Base-by-base conservation (phyloP, 441 rosid genomes). In the Aquilaria agallochum region DNA sequence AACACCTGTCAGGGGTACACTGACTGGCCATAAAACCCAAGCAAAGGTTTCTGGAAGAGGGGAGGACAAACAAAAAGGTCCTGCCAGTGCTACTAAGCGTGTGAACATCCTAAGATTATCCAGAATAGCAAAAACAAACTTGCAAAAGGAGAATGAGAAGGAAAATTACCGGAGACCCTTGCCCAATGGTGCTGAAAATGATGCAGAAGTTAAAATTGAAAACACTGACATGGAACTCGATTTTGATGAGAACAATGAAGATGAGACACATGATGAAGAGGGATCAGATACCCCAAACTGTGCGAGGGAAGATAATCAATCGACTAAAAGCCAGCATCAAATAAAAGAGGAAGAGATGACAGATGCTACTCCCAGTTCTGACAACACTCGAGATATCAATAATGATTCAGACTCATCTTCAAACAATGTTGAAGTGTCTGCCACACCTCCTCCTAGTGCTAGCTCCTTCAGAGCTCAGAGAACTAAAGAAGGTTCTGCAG, bases 141-240 rank as follows among this genome's bases (percentile, higher is more conserved):
- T 94, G 68, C 89, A 89, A 64, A 89, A 76, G 81, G 99, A 94
- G 78, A 94, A 91, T 62, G 97, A 94, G 72, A 94, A 91, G 80
- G 99, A 94, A 77, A 94, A 94, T 70, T 94, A 94, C 59, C 72
- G 99, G 45, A 83, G 97, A 74, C 96, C 90, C 50, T 70, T 82
- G 74, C 87, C 97, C 62, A 82, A 75, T 65, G 76, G 79, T 62
- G 76, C 83, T 59, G 96, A 91, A 80, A 87, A 87, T 65, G 84
- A 89, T 72, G 72, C 97, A 61, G 97, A 94, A 68, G 94, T 94
- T 59, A 89, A 91, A 75, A 87, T 89, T 51, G 96, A 94, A 74
- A 87, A 91, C 76, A 86, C 85, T 3, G 97, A 94, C 68, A 91
- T 94, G 99, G 99, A 94, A 72, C 97, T 94, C 72, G 94, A 94